Evolutionary conservation across 2,329 filamentous ascomycete species (phyloP), one percentile per base, ranked within the genome.

Genomic region (Aureobasidium sp.): DNA sequence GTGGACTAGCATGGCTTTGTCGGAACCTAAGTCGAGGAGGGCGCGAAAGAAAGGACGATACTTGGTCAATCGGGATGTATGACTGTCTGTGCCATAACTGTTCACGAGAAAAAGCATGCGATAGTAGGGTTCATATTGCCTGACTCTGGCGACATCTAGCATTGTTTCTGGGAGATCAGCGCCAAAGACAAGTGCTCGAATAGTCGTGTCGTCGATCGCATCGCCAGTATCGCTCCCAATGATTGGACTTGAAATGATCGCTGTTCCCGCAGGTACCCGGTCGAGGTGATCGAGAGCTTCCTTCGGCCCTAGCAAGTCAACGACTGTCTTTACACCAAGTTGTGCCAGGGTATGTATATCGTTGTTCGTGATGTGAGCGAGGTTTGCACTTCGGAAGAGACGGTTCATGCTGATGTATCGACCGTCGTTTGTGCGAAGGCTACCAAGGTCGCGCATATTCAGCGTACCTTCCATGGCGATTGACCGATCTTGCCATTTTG

Each of bases 241-340:
- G 31, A 53, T 53, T 36, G 50, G 50, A 53, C 50, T 53, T 23
- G 50, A 13, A 20, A 53, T 16, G 10, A 53, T 53, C 36, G 29
- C 5, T 13, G 50, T 53, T 13, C 50, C 50, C 15, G 29, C 29
- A 53, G 50, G 50, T 53, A 53, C 31, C 8, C 8, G 7, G 20
- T 53, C 50, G 31, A 31, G 50, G 13, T 53, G 50, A 13, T 53
- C 50, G 31, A 53, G 50, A 53, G 50, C 50, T 53, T 53, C 50
- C 20, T 53, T 53, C n/a, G 50, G 50, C 4, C 50, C 50, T 20
- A 29, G 50, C 20, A 53, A 36, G 31, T 53, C 50, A 23, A 53
- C 50, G 18, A 53, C 29, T 23, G 29, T 53, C 11, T 25, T 53
- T 23, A 53, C n/a, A 13, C 31, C 50, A 7, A 53, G 50, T 36